Evolutionary conservation across 768 basidiomycete species (phyloP).

Genomic region (Nevesoporus exiguus): DNA sequence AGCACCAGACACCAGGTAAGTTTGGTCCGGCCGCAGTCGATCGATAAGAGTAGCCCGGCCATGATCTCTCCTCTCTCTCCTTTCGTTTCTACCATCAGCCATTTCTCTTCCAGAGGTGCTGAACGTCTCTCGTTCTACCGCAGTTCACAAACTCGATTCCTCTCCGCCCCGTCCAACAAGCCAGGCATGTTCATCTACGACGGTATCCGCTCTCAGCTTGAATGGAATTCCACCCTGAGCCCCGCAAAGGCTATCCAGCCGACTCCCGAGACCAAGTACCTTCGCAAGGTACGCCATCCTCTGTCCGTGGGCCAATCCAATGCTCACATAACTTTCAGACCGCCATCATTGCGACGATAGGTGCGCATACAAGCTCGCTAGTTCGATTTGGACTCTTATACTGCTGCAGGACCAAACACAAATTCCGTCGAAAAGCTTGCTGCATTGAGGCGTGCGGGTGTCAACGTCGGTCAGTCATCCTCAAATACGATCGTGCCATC

Average conservation of each 20-base stretch:
- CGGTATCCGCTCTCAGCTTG: slow-evolving; percentile 76
- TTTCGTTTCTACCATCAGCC: slow-evolving; percentile 13
- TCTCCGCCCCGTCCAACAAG: slow-evolving; percentile 8
- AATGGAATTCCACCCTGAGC: slow-evolving; percentile 86
- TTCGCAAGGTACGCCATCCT: slow-evolving; percentile 72
- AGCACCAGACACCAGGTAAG: slow-evolving; percentile 20
- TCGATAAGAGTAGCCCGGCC: slow-evolving; percentile 15
- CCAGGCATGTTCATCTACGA: slow-evolving; percentile 51
- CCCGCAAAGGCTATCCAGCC: slow-evolving; percentile 68
- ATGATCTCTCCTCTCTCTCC: slow-evolving; percentile 7
- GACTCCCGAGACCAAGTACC: slow-evolving; percentile 76
- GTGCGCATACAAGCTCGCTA: slow-evolving; percentile 39
- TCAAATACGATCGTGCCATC: background rate
- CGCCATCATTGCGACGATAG: slow-evolving; percentile 97
- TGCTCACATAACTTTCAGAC: slow-evolving; percentile 53
- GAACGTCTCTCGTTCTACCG: slow-evolving; percentile 6
- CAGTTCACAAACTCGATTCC: slow-evolving; percentile 11
- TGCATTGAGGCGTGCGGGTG: slow-evolving; percentile 84
- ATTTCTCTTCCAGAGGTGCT: slow-evolving; percentile 12
- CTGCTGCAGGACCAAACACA: slow-evolving; percentile 77
- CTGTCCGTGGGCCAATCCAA: background rate
- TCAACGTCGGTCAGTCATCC: slow-evolving; percentile 84
- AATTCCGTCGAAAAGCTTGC: slow-evolving; percentile 87
- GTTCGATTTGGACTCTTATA: slow-evolving; percentile 4
- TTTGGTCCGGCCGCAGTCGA: slow-evolving; percentile 6